Evolutionary conservation across 441 rosid species (phyloP), one percentile per base, ranked within the genome.

Genomic region (Populus hybrid): DNA sequence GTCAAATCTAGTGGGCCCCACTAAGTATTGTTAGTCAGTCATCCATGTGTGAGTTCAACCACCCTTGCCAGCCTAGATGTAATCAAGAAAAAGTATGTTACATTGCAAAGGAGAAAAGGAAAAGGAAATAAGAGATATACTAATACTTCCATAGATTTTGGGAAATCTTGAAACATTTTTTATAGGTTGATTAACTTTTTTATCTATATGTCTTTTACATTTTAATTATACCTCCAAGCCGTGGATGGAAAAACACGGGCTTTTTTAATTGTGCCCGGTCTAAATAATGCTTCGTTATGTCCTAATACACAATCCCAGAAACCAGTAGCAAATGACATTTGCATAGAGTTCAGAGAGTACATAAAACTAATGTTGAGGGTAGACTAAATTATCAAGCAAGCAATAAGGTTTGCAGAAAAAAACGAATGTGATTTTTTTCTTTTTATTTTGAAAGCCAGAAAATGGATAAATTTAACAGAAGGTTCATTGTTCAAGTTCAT

Each of bases 21-120:
- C 97, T 92, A 63, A 93, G 93, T 79, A 95, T 95, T 74, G 98
- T 95, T 1, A 98, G 92, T 88, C 94, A 98, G 81, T 95, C n/a
- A n/a, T n/a, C n/a, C 99, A 79, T 94, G 99, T 0, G 98, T 95
- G 79, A 95, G 97, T 78, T 95, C 99, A n/a, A 80, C 99, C 99
- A 74, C 99, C 99, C 84, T 95, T 94, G 6, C 99, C 99, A 86
- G 98, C 98, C 99, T 96, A 79, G 75, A 80, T 36, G 80, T 28
- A n/a, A 76, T 23, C 61, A 74, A 72, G 70, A 72, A 71, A 79
- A 53, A 16, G 19, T n/a, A n/a, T n/a, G 78, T 19, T 12, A 63
- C 50, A 65, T 78, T 68, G 73, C 26, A 64, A 75, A 59, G 38
- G 78, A 59, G 67, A 65, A 75, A 79, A 67, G 61, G 46, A 18